phyloP scores from a whole-genome alignment of 2,329 filamentous ascomycete genomes.

The Sclerotinia glacialis region DNA sequence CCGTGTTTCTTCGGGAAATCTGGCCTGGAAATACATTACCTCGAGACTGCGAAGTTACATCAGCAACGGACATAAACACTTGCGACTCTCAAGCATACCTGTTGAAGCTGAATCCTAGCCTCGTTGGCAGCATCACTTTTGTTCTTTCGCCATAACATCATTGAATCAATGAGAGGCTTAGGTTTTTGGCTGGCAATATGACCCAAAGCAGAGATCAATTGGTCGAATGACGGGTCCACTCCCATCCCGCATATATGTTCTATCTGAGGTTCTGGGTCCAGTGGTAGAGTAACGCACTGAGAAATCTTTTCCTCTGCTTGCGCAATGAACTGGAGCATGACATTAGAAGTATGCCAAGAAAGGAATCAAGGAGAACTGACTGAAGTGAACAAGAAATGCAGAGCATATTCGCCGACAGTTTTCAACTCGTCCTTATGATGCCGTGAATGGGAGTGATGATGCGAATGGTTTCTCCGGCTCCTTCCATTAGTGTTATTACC shows the following conservation, averaged over 20 bases:
- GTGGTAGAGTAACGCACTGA: conserved; percentile 75
- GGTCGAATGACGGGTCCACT: conserved; percentile 85
- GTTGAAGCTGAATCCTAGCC: conserved; percentile 58
- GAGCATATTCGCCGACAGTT: conserved; percentile 95
- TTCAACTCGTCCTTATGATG: conserved; percentile 72
- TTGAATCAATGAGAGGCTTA: conserved; percentile 90
- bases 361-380: conserved; percentile 47
- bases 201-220: conserved; percentile 86
- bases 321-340: conserved; percentile 68
- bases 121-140: conserved; percentile 86
- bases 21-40: conserved; percentile 31
- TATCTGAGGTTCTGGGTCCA: conserved; percentile 78
- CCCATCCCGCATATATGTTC: conserved; percentile 89
- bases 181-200: conserved; percentile 94
- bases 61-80: conserved; percentile 6
- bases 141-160: conserved; percentile 96
- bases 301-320: conserved; percentile 96
- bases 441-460: conserved; percentile 63
- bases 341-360: conserved; percentile 34
- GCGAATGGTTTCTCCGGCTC: conserved; percentile 69
- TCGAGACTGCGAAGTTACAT: conserved; percentile 28
- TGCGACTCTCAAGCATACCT: conserved; percentile 37
- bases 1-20: conserved; percentile 69
- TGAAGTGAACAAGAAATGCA: conserved; percentile 94
- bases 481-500: conserved; percentile 58